These are phyloP conservation scores for Caryopteris hybrid DNA, from an alignment of 305 asterid genomes.

Conservation along the genomic window DNA sequence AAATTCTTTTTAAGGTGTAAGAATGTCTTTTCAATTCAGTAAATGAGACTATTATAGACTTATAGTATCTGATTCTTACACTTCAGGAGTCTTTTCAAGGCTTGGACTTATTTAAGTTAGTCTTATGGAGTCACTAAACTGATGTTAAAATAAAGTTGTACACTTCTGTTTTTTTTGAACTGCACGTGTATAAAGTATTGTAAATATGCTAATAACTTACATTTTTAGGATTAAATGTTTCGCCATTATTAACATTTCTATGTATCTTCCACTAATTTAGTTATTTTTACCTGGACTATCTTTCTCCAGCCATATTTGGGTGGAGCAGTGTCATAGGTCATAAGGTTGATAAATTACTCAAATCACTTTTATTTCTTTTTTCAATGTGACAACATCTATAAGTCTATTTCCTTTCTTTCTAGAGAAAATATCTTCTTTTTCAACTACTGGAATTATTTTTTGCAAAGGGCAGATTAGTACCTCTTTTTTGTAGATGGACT, in stretches of 20 bases:
- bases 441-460: neutral
- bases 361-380: neutral
- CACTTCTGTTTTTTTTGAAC: neutral
- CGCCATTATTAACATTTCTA: neutral
- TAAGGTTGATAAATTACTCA: neutral
- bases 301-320: neutral
- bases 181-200: neutral
- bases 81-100: neutral
- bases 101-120: neutral
- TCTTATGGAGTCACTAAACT: neutral
- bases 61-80: neutral
- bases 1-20: neutral
- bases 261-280: neutral
- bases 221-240: neutral
- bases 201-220: neutral
- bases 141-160: neutral
- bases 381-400: neutral
- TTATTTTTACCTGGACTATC: neutral
- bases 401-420: neutral
- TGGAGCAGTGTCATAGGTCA: neutral
- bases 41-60: slow-evolving; percentile 5
- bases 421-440: neutral
- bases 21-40: neutral
- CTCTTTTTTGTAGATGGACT: neutral
- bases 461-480: neutral